Conservation (phyloP, 768 basidiomycete genomes). For the Asterophora parasitica region DNA sequence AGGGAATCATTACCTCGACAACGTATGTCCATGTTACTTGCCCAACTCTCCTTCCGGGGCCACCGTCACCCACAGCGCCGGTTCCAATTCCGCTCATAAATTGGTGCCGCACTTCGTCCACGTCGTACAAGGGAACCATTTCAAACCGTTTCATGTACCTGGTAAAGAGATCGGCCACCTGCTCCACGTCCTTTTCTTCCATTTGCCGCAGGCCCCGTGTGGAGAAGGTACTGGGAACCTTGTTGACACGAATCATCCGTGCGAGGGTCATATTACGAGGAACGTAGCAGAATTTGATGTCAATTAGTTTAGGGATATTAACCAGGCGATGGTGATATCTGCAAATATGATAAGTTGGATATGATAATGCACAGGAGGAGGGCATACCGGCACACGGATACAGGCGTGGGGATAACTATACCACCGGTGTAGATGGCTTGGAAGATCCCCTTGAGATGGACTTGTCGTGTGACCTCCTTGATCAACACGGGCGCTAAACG, state of each 20-base stretch:
- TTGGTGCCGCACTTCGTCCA: slow-evolving; percentile 82
- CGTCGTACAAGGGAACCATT: slow-evolving; percentile 66
- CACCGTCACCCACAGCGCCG: slow-evolving; percentile 46
- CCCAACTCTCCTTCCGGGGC: slow-evolving; percentile 50
- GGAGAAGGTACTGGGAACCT: slow-evolving; percentile 48
- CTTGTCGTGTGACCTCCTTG: slow-evolving; percentile 94
- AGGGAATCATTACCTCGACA: slow-evolving; percentile 64
- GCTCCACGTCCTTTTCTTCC: slow-evolving; percentile 69
- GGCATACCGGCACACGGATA: slow-evolving; percentile 74
- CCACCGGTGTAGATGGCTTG: slow-evolving; percentile 98
- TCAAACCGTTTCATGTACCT: slow-evolving; percentile 85
- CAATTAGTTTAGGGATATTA: slow-evolving; percentile 89
- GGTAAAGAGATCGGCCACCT: slow-evolving; percentile 65
- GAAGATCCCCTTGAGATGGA: slow-evolving; percentile 84
- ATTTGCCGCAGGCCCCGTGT: slow-evolving; percentile 81
- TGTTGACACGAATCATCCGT: slow-evolving; percentile 78
- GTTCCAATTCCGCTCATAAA: slow-evolving; percentile 81
- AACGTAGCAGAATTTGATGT: slow-evolving; percentile 83
- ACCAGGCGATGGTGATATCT: slow-evolving; percentile 92
- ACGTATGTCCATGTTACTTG: slow-evolving; percentile 98
- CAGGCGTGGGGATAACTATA: slow-evolving; percentile 88
- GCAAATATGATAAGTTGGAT: slow-evolving; percentile 12
- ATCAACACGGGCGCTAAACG: slow-evolving; percentile 94
- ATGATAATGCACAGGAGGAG: not conserved
- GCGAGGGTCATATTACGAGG: slow-evolving; percentile 87